phyloP scores from a whole-genome alignment of 176 grass and related monocot species.

The Paspalum vaginatum region DNA sequence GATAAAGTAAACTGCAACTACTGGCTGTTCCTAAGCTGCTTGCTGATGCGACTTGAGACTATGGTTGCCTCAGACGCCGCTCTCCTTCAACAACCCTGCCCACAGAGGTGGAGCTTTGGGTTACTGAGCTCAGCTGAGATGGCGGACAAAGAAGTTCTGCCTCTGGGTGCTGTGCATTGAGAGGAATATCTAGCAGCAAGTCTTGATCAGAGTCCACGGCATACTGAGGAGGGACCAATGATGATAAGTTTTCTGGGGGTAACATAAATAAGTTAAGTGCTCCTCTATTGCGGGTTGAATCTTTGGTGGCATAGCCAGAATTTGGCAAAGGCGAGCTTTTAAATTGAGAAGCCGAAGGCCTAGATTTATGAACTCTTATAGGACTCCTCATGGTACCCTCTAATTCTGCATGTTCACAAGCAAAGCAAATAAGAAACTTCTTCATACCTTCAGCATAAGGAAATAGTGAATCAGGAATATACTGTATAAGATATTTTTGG shows the following conservation, averaged over 20 bases:
- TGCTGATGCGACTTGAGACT: slow-evolving; percentile 46
- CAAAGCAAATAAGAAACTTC: slow-evolving; percentile 27
- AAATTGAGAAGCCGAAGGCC: slow-evolving; percentile 37
- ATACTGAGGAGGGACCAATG: slow-evolving; percentile 51
- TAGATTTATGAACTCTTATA: slow-evolving; percentile 51
- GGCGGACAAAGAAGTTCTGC: slow-evolving; percentile 74
- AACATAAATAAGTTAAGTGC: slow-evolving; percentile 59
- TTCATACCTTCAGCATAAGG: slow-evolving; percentile 21
- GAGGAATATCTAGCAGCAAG: slow-evolving; percentile 75
- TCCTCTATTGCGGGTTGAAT: slow-evolving; percentile 40
- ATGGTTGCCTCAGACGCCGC: slow-evolving; percentile 48
- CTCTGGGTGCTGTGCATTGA: slow-evolving; percentile 67
- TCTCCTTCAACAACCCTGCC: slow-evolving; percentile 44
- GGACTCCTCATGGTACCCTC: slow-evolving; percentile 56
- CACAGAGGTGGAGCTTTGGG: slow-evolving; percentile 32
- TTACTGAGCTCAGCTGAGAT: slow-evolving; percentile 47
- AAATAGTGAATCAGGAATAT: slow-evolving; percentile 30
- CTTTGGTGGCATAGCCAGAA: slow-evolving; percentile 38
- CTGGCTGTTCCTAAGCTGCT: slow-evolving; percentile 45
- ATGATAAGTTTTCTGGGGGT: slow-evolving; percentile 59
- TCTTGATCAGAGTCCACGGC: slow-evolving; percentile 70
- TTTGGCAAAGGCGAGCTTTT: slow-evolving; percentile 45
- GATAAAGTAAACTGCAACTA: slow-evolving; percentile 53
- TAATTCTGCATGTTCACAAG: slow-evolving; percentile 51
- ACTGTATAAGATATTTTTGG: background rate